These are phyloP conservation scores for Murraya paniculata DNA, from an alignment of 345 rosid genomes.

Conservation along the genomic window DNA sequence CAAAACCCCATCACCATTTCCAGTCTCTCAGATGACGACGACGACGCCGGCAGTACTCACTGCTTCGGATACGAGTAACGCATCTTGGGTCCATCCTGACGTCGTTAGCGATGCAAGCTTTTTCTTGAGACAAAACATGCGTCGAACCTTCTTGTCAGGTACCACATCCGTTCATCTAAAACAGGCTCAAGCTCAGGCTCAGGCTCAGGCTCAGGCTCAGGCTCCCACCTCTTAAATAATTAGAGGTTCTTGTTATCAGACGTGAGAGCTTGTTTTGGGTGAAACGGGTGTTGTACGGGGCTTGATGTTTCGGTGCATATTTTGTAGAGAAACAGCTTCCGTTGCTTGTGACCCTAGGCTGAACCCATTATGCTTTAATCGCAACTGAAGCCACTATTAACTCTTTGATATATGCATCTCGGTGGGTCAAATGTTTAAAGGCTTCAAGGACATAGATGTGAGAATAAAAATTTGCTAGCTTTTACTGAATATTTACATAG, in stretches of 20 bases:
- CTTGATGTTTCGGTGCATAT: neutral
- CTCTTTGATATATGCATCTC: too few species aligned
- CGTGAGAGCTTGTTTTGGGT: neutral
- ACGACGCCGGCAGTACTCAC: neutral
- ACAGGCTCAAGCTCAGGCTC: neutral
- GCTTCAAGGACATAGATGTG: too few species aligned
- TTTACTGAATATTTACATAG: too few species aligned
- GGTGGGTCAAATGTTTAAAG: too few species aligned
- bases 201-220: neutral
- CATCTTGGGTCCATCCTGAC: neutral
- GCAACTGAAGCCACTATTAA: too few species aligned
- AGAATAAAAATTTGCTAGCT: too few species aligned
- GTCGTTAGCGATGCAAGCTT: neutral
- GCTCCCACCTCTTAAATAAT: neutral
- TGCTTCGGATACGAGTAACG: neutral
- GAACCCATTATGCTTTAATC: neutral
- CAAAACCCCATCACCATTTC: too few species aligned
- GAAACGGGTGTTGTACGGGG: neutral
- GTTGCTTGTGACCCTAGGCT: neutral
- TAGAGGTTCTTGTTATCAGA: neutral
- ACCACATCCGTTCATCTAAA: neutral
- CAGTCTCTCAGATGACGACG: neutral
- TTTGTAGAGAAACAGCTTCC: neutral
- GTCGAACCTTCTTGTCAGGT: neutral
- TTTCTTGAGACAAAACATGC: neutral